Percentiles rank a stretch among this genome's conserved stretches.
phyloP scores from a whole-genome alignment of 345 rosid species.

The Melaleuca quinquenervia region DNA sequence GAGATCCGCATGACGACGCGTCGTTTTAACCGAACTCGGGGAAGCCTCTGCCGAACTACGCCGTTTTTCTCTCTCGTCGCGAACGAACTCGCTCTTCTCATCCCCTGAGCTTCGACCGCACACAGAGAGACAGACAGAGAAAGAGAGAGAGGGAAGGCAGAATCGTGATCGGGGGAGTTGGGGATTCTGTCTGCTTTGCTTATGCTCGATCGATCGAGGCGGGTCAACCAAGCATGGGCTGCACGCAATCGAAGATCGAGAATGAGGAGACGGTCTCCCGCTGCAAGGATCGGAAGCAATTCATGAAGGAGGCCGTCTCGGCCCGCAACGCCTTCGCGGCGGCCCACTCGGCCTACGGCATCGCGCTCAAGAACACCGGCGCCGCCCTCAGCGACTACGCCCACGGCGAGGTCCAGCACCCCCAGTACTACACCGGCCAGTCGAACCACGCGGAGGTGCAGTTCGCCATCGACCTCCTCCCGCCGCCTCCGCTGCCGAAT shows the following conservation, averaged over 20 bases:
- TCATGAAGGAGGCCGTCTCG: slow-evolving; percentile 66
- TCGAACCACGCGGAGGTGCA: not conserved
- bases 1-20: no score
- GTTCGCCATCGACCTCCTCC: slow-evolving; percentile 6
- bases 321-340: slow-evolving; percentile 94
- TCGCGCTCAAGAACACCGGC: slow-evolving; percentile 80
- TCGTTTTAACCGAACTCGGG: no score
- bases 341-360: slow-evolving; percentile 75
- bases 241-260: slow-evolving; percentile 90
- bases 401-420: slow-evolving; percentile 51
- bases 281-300: slow-evolving; percentile 62
- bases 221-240: slow-evolving; percentile 45
- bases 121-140: no score
- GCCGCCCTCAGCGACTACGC: slow-evolving; percentile 87
- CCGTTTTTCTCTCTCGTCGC: no score
- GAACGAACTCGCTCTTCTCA: no score
- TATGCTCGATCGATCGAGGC: not conserved
- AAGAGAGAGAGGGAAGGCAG: no score
- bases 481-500: slow-evolving; percentile 41
- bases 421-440: not conserved
- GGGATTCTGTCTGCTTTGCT: not conserved
- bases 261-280: slow-evolving; percentile 84
- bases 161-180: not conserved
- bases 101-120: no score
- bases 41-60: no score